Percentiles rank a stretch among this genome's conserved stretches.
These are phyloP conservation scores for Neurospora cerealis DNA, from an alignment of 495 filamentous ascomycete genomes.

Conservation along the genomic window DNA sequence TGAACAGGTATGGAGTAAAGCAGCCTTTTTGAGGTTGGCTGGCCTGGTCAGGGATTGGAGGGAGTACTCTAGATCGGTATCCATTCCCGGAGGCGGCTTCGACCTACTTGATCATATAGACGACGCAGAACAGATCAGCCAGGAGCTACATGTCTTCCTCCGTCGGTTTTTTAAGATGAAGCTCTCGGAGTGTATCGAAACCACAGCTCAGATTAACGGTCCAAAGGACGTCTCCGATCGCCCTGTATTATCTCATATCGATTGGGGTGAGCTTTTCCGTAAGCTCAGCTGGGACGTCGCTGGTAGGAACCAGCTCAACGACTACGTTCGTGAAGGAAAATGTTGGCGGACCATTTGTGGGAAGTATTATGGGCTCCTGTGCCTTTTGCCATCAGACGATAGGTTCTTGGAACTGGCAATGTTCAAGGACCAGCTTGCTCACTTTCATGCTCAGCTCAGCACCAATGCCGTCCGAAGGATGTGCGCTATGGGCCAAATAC, in stretches of 20 bases:
- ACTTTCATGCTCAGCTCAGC: slow-evolving; percentile 13
- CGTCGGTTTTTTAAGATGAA: slow-evolving; percentile 18
- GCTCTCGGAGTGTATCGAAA: slow-evolving; percentile 3
- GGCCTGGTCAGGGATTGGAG: slow-evolving; percentile 17
- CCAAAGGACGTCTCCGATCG: not conserved
- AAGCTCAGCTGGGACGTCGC: slow-evolving; percentile 13
- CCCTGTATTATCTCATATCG: not conserved
- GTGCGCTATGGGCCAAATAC: slow-evolving; percentile 11
- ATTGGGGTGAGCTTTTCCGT: slow-evolving; percentile 5
- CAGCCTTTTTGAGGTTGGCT: slow-evolving; percentile 17
- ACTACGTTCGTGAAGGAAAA: slow-evolving; percentile 21
- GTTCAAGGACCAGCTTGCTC: slow-evolving; percentile 11
- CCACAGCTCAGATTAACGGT: not conserved
- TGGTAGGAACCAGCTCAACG: slow-evolving; percentile 10
- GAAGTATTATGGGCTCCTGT: slow-evolving; percentile 14
- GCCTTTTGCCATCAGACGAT: slow-evolving; percentile 10
- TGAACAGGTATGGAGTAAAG: slow-evolving; percentile 5
- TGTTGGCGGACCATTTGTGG: slow-evolving; percentile 22
- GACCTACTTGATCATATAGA: slow-evolving; percentile 11
- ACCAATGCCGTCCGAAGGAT: slow-evolving; percentile 8
- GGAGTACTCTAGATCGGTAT: not conserved
- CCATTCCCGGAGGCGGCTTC: slow-evolving; percentile 1
- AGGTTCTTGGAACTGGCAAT: slow-evolving; percentile 13
- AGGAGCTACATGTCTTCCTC: slow-evolving; percentile 17
- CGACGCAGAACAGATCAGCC: slow-evolving; percentile 1